A percentile compares a stretch with the other conserved stretches of the same genome.
Evolutionary conservation across 192 early-diverging fungal species (phyloP).

Genomic region (Coemansia sp.): DNA sequence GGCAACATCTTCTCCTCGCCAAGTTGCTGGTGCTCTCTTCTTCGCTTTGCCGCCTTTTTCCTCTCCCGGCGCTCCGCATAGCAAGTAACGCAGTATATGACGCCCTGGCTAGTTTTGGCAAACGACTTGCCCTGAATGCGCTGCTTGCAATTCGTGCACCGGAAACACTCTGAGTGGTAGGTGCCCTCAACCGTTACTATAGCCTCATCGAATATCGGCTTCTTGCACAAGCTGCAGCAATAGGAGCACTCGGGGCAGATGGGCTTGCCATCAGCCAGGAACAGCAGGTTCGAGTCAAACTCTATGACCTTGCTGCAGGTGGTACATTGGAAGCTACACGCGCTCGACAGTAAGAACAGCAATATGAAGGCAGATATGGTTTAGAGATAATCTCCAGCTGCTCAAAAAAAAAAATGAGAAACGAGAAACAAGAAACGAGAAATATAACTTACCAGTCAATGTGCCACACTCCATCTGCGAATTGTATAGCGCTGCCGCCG

Average conservation of each 20-base stretch:
- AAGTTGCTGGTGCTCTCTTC: slow-evolving; percentile 46
- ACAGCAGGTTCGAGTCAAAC: slow-evolving; percentile 74
- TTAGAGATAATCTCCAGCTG: slow-evolving; percentile 1
- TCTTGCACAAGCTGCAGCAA: slow-evolving; percentile 72
- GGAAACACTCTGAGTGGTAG: slow-evolving; percentile 82
- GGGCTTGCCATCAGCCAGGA: slow-evolving; percentile 80
- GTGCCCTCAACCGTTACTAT: slow-evolving; percentile 83
- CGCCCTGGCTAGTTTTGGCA: slow-evolving; percentile 80
- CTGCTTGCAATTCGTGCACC: slow-evolving; percentile 72
- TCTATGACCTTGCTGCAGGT: slow-evolving; percentile 75
- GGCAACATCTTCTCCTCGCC: slow-evolving; percentile 55
- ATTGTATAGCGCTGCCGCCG: slow-evolving; percentile 77
- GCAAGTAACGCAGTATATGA: slow-evolving; percentile 73
- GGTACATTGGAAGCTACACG: slow-evolving; percentile 70
- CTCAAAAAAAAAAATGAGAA: too few relatives aligned
- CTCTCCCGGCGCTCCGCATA: slow-evolving; percentile 69
- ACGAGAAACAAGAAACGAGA: neutral
- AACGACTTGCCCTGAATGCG: slow-evolving; percentile 79
- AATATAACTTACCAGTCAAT: slow-evolving; percentile 68
- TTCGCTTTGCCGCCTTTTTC: slow-evolving; percentile 63
- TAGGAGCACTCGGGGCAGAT: slow-evolving; percentile 85
- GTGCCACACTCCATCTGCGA: slow-evolving; percentile 83
- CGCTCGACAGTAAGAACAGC: too few relatives aligned
- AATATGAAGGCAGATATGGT: neutral
- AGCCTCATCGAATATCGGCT: slow-evolving; percentile 79